These are phyloP conservation scores for Casaregolazyma lundiana DNA, from an alignment of 1,139 yeast genomes.

Conservation along the genomic window DNA sequence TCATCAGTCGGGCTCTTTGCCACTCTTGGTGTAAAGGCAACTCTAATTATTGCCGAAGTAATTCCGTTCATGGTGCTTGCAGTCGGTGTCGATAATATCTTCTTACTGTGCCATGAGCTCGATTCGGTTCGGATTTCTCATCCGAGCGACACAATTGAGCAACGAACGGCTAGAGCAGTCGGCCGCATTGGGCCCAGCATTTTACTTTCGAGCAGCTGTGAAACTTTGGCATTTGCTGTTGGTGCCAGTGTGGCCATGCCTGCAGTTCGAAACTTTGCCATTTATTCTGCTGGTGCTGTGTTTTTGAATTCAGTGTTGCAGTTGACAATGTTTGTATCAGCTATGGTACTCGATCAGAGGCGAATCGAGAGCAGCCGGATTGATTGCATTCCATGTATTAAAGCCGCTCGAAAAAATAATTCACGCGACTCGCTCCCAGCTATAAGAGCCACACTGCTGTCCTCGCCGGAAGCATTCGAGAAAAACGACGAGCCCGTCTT, in stretches of 20 bases:
- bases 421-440: conserved; percentile 23
- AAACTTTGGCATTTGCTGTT: conserved; percentile 68
- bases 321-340: conserved; percentile 72
- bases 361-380: conserved; percentile 55
- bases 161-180: conserved; percentile 59
- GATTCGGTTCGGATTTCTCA: conserved; percentile 47
- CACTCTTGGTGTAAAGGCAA: conserved; percentile 69
- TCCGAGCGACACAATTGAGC: conserved; percentile 44
- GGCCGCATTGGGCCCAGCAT: conserved; percentile 85
- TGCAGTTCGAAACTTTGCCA: conserved; percentile 89
- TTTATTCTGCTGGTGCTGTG: conserved; percentile 85
- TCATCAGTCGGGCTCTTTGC: conserved; percentile 78
- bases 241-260: conserved; percentile 90
- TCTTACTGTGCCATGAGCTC: conserved; percentile 76
- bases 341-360: conserved; percentile 62
- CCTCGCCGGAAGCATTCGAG: conserved; percentile 27
- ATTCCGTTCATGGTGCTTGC: conserved; percentile 94
- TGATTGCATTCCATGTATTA: conserved; percentile 45
- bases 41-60: conserved; percentile 91
- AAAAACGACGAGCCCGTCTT: conserved; percentile 31
- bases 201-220: conserved; percentile 68
- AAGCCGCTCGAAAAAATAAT: conserved; percentile 9
- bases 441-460: conserved; percentile 20
- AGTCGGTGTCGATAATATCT: conserved; percentile 91
- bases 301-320: conserved; percentile 72